Evolutionary conservation across 1,284 basidiomycete species (phyloP), one percentile per base, ranked within the genome.

Genomic region (Cutaneotrichosporon daszewskae): DNA sequence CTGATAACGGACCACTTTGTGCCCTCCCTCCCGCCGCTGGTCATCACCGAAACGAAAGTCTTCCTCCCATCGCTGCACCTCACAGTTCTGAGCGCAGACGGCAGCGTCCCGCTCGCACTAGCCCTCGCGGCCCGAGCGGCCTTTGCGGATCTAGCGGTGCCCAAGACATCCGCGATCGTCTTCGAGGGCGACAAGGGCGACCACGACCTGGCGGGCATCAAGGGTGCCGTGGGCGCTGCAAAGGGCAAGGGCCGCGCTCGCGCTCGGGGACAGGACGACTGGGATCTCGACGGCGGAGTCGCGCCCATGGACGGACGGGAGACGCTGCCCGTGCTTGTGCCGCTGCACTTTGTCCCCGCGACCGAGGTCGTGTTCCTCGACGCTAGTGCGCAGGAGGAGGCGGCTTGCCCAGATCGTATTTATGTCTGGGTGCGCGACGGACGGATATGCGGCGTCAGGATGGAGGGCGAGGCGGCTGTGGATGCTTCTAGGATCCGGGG

Each of bases 281-380:
- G 70, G 70, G 70, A 72, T 50, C 38, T 72, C 42, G 67, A 65
- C 40, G 62, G 58, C 16, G 63, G 59, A 10, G 35, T 50, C 3
- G 45, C 49, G 24, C 42, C 24, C n/a, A 26, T 66, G 36, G 24
- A 54, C n/a, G 54, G 49, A 1, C 53, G 68, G 37, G 58, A 64
- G 18, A 45, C 53, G 3, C 42, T 72, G 32, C 68, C 70, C 1
- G 66, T 70, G 2, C 45, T 66, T 25, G 58, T 72, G 9, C 65
- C 65, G 4, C 49, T 72, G 7, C 60, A 70, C 45, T 43, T 71
- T 27, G 66, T 66, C 1, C 66, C 63, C n/a, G 55, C 45, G 3
- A 40, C 36, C 1, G 35, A 47, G 4, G 53, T 44, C 5, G 37
- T 61, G 13, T 71, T 72, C 49, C 29, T 72, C 24, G 70, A 72